Conservation (phyloP, 192 early-diverging fungal species). For the Chytriomyces hyalinus region DNA sequence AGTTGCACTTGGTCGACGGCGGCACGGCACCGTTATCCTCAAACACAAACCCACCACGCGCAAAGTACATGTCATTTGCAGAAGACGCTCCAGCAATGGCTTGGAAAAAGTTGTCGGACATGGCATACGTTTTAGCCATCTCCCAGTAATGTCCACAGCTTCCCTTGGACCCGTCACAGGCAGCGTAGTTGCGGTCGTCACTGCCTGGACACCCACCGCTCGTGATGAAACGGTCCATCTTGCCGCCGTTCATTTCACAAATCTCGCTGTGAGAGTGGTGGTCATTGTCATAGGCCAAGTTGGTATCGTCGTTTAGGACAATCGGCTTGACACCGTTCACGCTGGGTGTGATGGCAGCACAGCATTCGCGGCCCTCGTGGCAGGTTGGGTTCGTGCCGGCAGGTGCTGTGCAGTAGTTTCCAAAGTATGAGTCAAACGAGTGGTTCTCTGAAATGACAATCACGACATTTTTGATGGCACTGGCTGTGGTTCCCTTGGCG, state of each 20-base stretch:
- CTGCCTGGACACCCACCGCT: background rate
- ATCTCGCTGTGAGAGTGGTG: background rate
- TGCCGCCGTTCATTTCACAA: constrained; percentile 31
- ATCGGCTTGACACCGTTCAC: constrained; percentile 2
- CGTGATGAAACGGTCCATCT: constrained; percentile 29
- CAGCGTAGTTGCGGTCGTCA: constrained; percentile 20
- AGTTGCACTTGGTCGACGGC: background rate
- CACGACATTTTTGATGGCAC: constrained; percentile 18
- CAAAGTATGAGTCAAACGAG: constrained; percentile 27
- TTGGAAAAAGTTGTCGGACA: constrained; percentile 34
- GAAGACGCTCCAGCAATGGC: constrained; percentile 20
- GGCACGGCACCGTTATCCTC: constrained; percentile 9
- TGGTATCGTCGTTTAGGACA: background rate
- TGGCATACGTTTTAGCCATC: constrained; percentile 22
- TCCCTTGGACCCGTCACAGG: constrained; percentile 6
- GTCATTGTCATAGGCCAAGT: constrained; percentile 3
- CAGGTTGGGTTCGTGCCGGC: constrained; percentile 1
- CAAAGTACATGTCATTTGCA: constrained; percentile 34
- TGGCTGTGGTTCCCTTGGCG: background rate
- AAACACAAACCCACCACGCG: constrained; percentile 25
- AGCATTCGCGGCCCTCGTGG: constrained; percentile 16
- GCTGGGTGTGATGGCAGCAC: background rate
- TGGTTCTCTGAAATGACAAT: constrained; percentile 30
- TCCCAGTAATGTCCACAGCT: constrained; percentile 16
- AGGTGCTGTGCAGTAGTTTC: constrained; percentile 22